Conservation (phyloP, 2,329 filamentous ascomycete genomes). For the Microascus cirrosus region DNA sequence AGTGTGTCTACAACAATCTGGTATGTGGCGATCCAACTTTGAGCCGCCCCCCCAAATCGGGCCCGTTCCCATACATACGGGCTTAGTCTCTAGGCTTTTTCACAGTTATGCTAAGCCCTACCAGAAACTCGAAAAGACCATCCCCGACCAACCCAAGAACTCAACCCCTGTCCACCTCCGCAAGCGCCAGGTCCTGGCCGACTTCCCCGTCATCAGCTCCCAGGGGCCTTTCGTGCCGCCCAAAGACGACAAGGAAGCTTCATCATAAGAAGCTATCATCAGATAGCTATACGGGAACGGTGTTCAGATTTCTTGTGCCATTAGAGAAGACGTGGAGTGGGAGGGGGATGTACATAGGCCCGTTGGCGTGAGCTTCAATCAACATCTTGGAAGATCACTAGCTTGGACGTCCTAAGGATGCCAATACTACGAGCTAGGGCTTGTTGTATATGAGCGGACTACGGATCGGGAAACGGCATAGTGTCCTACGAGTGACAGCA, state of each 20-base stretch:
- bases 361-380: background rate
- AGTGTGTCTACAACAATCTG: constrained; percentile 91
- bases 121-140: constrained; percentile 71
- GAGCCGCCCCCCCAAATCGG: constrained; percentile 24
- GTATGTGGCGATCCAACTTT: too few species aligned
- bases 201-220: constrained; percentile 31
- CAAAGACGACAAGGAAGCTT: constrained; percentile 18
- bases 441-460: background rate
- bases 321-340: background rate
- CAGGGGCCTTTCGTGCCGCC: constrained; percentile 27
- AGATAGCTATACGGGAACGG: background rate
- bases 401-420: background rate
- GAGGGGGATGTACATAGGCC: background rate
- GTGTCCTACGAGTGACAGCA: too few species aligned
- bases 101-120: constrained; percentile 1
- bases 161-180: constrained; percentile 65
- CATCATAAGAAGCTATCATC: background rate
- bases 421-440: background rate
- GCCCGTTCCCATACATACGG: background rate
- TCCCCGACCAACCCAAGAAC: constrained; percentile 61
- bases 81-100: background rate
- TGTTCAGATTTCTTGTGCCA: background rate
- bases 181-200: constrained; percentile 50
- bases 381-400: background rate
- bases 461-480: too few species aligned